phyloP scores from a whole-genome alignment of 805 yeast species.

The Sungouiella blattae region DNA sequence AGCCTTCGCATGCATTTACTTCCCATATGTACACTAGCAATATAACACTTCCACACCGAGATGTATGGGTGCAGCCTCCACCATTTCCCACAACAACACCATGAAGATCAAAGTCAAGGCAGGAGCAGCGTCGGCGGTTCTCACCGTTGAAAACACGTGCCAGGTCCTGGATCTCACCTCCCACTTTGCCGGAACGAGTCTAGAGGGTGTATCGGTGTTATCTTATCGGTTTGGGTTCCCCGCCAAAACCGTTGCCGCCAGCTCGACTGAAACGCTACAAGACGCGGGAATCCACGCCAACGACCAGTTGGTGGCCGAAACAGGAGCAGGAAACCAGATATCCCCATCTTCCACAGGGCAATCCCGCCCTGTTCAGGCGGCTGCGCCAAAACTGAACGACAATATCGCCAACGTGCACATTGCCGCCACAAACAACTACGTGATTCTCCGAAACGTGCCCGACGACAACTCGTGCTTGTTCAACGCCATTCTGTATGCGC shows the following conservation, averaged over 20 bases:
- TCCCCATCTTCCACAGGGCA: conserved; percentile 2
- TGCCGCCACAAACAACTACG: conserved; percentile 22
- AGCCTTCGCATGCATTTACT: no score
- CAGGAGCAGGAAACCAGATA: conserved; percentile 2
- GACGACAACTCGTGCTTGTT: conserved; percentile 80
- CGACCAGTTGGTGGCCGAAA: conserved; percentile 50
- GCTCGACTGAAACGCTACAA: conserved; percentile 20
- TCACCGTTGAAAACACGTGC: conserved; percentile 1
- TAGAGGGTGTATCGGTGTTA: background rate
- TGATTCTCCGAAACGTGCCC: conserved; percentile 57
- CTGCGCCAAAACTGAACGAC: conserved; percentile 3
- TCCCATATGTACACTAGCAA: no score
- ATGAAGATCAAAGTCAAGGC: conserved; percentile 6
- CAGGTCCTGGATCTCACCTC: background rate
- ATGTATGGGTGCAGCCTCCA: background rate
- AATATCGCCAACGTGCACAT: conserved; percentile 26
- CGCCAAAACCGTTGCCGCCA: conserved; percentile 41
- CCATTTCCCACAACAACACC: background rate
- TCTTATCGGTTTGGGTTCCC: conserved; percentile 55
- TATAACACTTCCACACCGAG: no score
- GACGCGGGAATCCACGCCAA: conserved; percentile 53
- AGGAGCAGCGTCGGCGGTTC: conserved; percentile 1
- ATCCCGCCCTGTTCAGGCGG: no score
- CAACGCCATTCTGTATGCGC: conserved; percentile 57
- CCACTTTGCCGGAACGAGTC: background rate